These are phyloP conservation scores for Neonectria faginata DNA, from an alignment of 2,329 filamentous ascomycete species.

Conservation along the genomic window DNA sequence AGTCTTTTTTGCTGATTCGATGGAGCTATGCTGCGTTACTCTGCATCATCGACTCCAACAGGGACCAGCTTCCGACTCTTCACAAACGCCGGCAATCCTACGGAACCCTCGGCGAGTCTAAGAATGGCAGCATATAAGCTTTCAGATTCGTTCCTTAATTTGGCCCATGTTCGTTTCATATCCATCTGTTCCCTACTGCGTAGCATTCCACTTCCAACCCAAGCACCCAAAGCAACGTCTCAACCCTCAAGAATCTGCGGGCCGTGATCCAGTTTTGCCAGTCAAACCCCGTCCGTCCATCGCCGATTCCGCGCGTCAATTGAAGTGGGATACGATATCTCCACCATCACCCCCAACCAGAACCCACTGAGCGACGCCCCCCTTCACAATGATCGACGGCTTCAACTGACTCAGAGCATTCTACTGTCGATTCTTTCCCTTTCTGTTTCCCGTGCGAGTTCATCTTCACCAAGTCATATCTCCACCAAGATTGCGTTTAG, in stretches of 20 bases:
- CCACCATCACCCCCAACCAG: constrained; percentile 15
- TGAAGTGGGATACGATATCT: constrained; percentile 6
- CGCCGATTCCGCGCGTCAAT: constrained; percentile 26
- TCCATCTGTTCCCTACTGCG: neutral
- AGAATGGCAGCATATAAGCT: constrained; percentile 1
- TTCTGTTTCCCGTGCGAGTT: constrained; percentile 9
- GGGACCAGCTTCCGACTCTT: neutral
- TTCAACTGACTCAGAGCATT: neutral
- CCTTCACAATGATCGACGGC: constrained; percentile 6
- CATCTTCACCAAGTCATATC: constrained; percentile 9
- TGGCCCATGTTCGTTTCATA: neutral
- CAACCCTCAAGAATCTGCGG: neutral
- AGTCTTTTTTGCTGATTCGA: too few relatives aligned
- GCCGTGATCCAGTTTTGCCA: neutral
- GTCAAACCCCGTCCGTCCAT: constrained; percentile 2
- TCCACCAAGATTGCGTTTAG: constrained; percentile 13
- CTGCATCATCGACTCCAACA: neutral
- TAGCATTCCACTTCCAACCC: neutral
- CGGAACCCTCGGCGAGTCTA: constrained; percentile 1
- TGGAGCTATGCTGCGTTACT: too few relatives aligned
- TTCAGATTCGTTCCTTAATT: neutral
- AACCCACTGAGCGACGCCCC: constrained; percentile 4
- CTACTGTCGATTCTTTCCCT: constrained; percentile 38
- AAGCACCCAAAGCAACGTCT: neutral
- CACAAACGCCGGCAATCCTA: neutral